Base-by-base conservation (phyloP, 257 asterid genomes). In the Scutellaria barbata region DNA sequence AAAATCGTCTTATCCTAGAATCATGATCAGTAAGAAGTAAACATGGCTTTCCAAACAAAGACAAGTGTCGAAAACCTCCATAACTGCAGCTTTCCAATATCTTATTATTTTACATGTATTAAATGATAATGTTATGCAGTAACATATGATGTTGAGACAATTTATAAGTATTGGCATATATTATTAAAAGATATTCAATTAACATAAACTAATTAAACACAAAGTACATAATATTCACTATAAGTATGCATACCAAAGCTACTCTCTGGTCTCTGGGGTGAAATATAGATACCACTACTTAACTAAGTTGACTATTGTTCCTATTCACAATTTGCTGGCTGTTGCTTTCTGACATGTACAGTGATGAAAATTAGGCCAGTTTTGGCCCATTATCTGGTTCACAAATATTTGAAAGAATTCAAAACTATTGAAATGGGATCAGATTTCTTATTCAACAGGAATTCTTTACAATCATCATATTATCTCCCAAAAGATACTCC, bases 1-100 rank as follows among this genome's bases (percentile, higher is more conserved):
- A 35, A 48, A 35, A 61, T 72, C 45, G 16, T 59, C 46, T 35
- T 47, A 61, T 72, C 54, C 53, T 35, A 17, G 11, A 71, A 48
- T 11, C 9, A 9, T 47, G 42, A 58, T 14, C 68, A 42, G 48
- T 25, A 42, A 60, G 66, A 69, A 42, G 47, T 35, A 69, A 56
- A 56, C 37, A 56, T 25, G 16, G 47, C 13, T 37, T 52, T 52
- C 3, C 5, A 7, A 7, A 53, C 42, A 11, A 52, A 37, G 47
- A 25, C n/a, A 68, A 68, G 40, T 52, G 10, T 10, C 5, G 3
- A 37, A 51, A 18, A 6, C 17, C 47, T 51, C 40, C 51, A 67
- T 33, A 52, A 39, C 37, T 43, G 48, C 67, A 58, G 33, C 14
- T 51, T 11, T 40, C 25, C 58, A 42, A 43, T 41, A 22, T 18